A percentile compares a stretch with the other conserved stretches of the same genome.
These are phyloP conservation scores for Sclerotinia borealis DNA, from an alignment of 2,329 filamentous ascomycete species.

Conservation along the genomic window DNA sequence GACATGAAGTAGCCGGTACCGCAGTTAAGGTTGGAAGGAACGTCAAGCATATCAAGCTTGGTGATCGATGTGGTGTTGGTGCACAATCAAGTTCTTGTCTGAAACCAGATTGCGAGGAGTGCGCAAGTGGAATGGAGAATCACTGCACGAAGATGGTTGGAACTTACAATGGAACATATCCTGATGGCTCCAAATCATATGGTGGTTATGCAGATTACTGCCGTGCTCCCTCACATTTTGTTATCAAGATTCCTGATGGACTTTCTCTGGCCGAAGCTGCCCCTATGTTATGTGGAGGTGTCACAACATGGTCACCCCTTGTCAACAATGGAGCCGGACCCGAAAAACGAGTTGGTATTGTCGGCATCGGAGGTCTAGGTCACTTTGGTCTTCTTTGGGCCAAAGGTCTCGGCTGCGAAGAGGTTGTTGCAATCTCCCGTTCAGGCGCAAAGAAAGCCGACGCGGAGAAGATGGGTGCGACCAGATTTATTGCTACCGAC, in stretches of 20 bases:
- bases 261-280: slow-evolving; percentile 9
- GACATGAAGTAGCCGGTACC: slow-evolving; percentile 46
- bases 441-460: slow-evolving; percentile 8
- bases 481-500: slow-evolving; percentile 9
- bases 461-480: slow-evolving; percentile 11
- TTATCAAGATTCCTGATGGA: slow-evolving; percentile 10
- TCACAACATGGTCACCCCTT: slow-evolving; percentile 6
- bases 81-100: slow-evolving; percentile 38
- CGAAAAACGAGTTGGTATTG: slow-evolving; percentile 56
- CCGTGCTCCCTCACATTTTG: slow-evolving; percentile 9
- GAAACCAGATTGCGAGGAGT: slow-evolving; percentile 13
- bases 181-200: slow-evolving; percentile 11
- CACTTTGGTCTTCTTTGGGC: slow-evolving; percentile 67
- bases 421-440: slow-evolving; percentile 48
- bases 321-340: slow-evolving; percentile 10
- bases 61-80: slow-evolving; percentile 50
- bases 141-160: neutral
- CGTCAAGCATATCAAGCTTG: slow-evolving; percentile 40
- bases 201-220: slow-evolving; percentile 12
- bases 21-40: slow-evolving; percentile 41
- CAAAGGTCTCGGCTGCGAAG: slow-evolving; percentile 60
- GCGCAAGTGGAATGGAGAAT: slow-evolving; percentile 8
- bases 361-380: slow-evolving; percentile 66
- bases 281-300: slow-evolving; percentile 11
- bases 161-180: slow-evolving; percentile 7